These are phyloP conservation scores for Leucocoprinus gongylophorus DNA, from an alignment of 1,284 basidiomycete species.

Conservation along the genomic window DNA sequence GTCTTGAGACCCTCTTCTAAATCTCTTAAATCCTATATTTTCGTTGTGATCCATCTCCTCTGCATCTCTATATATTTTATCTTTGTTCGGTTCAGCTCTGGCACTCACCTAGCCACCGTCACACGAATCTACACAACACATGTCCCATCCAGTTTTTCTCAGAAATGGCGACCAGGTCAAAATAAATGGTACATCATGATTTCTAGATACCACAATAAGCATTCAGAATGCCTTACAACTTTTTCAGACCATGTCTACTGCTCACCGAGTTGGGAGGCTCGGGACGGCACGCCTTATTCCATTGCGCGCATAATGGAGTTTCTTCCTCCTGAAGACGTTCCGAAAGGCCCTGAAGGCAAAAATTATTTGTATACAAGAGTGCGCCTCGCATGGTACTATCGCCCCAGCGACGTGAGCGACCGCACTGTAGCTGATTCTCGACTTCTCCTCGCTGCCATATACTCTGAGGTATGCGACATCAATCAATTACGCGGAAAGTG, in stretches of 20 bases:
- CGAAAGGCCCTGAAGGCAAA: constrained; percentile 47
- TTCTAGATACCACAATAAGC: constrained; percentile 18
- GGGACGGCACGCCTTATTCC: constrained; percentile 90
- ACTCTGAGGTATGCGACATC: constrained; percentile 91
- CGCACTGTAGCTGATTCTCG: constrained; percentile 82
- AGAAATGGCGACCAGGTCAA: constrained; percentile 76
- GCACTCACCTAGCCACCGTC: constrained; percentile 23
- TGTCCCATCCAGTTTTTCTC: constrained; percentile 47
- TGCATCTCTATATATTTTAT: constrained; percentile 22
- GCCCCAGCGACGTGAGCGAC: constrained; percentile 84
- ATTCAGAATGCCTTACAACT: constrained; percentile 21
- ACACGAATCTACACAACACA: constrained; percentile 17
- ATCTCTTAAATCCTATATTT: constrained; percentile 21
- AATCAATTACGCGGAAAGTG: constrained; percentile 88
- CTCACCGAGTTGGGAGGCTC: constrained; percentile 82
- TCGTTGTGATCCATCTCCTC: constrained; percentile 10
- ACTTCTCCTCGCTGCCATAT: constrained; percentile 88
- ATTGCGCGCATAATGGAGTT: constrained; percentile 97
- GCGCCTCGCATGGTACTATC: constrained; percentile 89
- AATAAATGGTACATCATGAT: constrained; percentile 59
- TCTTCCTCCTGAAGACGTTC: constrained; percentile 67
- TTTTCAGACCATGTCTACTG: constrained; percentile 91
- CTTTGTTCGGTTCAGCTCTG: constrained; percentile 23
- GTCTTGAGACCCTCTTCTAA: constrained; percentile 16
- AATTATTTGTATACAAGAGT: constrained; percentile 71